These are phyloP conservation scores for Phytophthora multivora DNA, from an alignment of 352 stramenopile genomes.

Conservation along the genomic window DNA sequence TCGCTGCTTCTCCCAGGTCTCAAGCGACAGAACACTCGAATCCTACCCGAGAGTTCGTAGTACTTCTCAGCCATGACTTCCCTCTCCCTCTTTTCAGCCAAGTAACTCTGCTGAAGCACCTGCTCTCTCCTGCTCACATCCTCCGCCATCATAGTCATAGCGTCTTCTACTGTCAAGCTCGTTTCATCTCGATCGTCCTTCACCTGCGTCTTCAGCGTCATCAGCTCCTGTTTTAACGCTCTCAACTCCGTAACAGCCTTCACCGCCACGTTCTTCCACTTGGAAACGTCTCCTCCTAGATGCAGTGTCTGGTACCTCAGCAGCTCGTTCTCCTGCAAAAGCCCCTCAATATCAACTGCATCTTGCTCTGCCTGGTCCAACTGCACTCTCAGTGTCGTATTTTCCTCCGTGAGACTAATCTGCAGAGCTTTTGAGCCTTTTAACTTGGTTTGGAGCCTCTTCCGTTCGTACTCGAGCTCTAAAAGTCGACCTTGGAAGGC, in stretches of 20 bases:
- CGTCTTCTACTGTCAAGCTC: conserved; percentile 39
- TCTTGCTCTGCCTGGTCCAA: conserved; percentile 54
- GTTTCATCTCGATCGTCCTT: conserved; percentile 39
- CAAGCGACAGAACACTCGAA: conserved; percentile 93
- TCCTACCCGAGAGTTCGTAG: conserved; percentile 92
- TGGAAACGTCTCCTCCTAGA: conserved; percentile 44
- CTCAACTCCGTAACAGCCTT: conserved; percentile 38
- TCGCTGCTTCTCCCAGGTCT: conserved; percentile 46
- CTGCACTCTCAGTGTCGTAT: conserved; percentile 56
- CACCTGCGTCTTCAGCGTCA: conserved; percentile 47
- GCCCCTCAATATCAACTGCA: conserved; percentile 51
- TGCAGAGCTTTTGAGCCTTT: conserved; percentile 58
- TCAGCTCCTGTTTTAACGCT: conserved; percentile 44
- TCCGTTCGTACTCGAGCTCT: conserved; percentile 75
- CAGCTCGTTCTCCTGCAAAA: conserved; percentile 67
- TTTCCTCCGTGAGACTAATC: conserved; percentile 75
- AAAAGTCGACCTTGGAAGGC: conserved; percentile 63
- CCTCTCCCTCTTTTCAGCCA: conserved; percentile 77
- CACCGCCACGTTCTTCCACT: conserved; percentile 44
- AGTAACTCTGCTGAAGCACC: conserved; percentile 66
- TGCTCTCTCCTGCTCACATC: conserved; percentile 57
- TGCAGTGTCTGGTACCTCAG: conserved; percentile 59
- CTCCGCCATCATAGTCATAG: conserved; percentile 46
- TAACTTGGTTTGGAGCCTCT: conserved; percentile 69
- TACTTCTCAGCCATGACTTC: conserved; percentile 88